Conservation (phyloP, 768 basidiomycete species). For the Tremella mesenterica region DNA sequence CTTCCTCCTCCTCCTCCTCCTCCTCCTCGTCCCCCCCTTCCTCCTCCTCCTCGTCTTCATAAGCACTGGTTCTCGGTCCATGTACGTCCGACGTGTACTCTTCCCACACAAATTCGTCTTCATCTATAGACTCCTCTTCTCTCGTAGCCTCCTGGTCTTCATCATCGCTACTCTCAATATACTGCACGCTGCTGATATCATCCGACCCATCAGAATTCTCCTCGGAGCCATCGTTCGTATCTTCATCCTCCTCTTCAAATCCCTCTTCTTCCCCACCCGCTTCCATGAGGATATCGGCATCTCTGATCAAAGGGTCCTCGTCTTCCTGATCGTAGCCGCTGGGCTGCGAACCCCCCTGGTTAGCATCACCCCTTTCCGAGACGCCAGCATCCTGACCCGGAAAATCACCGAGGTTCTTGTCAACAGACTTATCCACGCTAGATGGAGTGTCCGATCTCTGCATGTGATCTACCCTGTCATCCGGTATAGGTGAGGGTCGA, state of each 20-base stretch:
- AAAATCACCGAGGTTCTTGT: too few species aligned
- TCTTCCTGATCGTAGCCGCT: too few species aligned
- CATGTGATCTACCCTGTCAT: too few species aligned
- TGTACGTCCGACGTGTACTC: slow-evolving; percentile 3
- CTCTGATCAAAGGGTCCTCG: not conserved
- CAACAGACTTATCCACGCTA: too few species aligned
- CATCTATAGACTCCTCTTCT: not conserved
- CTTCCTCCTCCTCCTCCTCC: slow-evolving; percentile 8
- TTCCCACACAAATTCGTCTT: slow-evolving; percentile 2
- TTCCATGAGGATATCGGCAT: not conserved
- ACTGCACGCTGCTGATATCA: not conserved
- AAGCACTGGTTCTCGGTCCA: not conserved
- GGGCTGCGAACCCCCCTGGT: too few species aligned
- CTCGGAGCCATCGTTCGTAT: not conserved
- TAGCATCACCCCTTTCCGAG: too few species aligned
- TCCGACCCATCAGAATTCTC: slow-evolving; percentile 5
- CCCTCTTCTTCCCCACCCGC: slow-evolving; percentile 5
- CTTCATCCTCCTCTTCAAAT: slow-evolving; percentile 1
- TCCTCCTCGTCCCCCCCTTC: slow-evolving; percentile 3
- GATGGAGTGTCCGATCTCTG: too few species aligned
- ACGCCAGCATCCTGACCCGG: too few species aligned
- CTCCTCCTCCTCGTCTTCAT: not conserved
- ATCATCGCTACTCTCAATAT: not conserved
- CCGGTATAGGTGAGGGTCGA: too few species aligned
- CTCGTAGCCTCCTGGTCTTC: slow-evolving; percentile 6